Evolutionary conservation across 352 stramenopile species (phyloP), one percentile per base, ranked within the genome.

Genomic region (Globisporangium nagaii): DNA sequence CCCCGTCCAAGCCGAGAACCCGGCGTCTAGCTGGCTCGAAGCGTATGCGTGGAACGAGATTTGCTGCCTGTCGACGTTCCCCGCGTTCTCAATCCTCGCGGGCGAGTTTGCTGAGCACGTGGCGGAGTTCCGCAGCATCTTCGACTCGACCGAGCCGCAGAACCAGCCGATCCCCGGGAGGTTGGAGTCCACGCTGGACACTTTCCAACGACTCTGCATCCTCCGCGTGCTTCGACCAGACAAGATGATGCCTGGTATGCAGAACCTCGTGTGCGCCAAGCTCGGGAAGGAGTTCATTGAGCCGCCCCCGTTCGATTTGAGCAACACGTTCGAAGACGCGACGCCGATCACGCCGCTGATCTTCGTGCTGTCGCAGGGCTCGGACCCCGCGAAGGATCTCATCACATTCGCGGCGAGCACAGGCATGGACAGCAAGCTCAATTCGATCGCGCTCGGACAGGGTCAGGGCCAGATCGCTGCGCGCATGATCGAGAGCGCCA

Each of bases 361-460:
- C 31, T 98, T 98, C 42, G 88, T 98, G 28, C 65, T 98, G 0
- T 97, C 88, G 1, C 93, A 88, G 17, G 93, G 93, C n/a, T 96
- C 92, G 0, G 93, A 98, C 62, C 93, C 93, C 12, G 96, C 93
- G 10, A 96, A 95, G 49, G 93, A 98, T 53, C 61, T 98, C 43
- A 84, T 97, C 15, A 83, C 86, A 25, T 98, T 97, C 63, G 92
- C 93, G 0, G 70, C 78, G 56, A 81, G 63, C 4, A 87, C 86
- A 39, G 84, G 85, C 25, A 96, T 93, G 86, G 82, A 90, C 35
- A 79, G 66, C 13, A 96, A 94, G n/a, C 72, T 98, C 36, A 93
- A 95, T 56, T 93, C 96, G 1, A 96, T 97, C 20, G 97, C 93
- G 12, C 58, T 98, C 32, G 93, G 93, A 0, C 93, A 98, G 66